These are phyloP conservation scores for Cladosporium sp. DNA, from an alignment of 2,329 filamentous ascomycete genomes.

Conservation along the genomic window DNA sequence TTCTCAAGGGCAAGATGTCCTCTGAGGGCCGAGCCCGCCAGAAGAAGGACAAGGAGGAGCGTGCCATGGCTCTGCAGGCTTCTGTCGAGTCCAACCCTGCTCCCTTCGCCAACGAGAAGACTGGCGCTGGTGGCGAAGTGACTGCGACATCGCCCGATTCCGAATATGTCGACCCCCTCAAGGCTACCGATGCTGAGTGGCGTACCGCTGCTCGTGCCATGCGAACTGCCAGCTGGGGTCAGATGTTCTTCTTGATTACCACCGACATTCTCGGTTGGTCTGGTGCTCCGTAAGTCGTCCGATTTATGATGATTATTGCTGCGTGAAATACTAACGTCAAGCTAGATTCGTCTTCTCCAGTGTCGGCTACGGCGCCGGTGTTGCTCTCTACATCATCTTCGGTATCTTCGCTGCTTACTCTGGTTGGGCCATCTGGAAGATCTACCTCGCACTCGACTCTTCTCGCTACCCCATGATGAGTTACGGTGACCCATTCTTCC, in stretches of 20 bases:
- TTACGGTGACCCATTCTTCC: conserved; percentile 47
- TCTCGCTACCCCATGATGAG: conserved; percentile 44
- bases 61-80: conserved; percentile 9
- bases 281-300: conserved; percentile 31
- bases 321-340: background rate
- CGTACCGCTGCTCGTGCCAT: conserved; percentile 38
- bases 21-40: conserved; percentile 20
- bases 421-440: conserved; percentile 33
- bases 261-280: conserved; percentile 47
- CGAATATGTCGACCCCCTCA: conserved; percentile 21
- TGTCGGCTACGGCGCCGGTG: conserved; percentile 40
- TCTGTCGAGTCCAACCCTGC: conserved; percentile 7
- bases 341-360: conserved; percentile 18
- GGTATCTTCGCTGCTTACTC: conserved; percentile 37
- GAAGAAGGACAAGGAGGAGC: conserved; percentile 24
- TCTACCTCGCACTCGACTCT: conserved; percentile 46
- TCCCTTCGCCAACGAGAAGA: conserved; percentile 4
- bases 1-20: conserved; percentile 24
- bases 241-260: conserved; percentile 49
- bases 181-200: conserved; percentile 39
- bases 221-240: conserved; percentile 40
- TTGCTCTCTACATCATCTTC: conserved; percentile 44
- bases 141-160: background rate
- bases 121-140: background rate
- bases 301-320: background rate